A percentile compares a stretch with the other conserved stretches of the same genome.
phyloP scores from a whole-genome alignment of 441 rosid genomes.

The Adansonia rubrostipa region DNA sequence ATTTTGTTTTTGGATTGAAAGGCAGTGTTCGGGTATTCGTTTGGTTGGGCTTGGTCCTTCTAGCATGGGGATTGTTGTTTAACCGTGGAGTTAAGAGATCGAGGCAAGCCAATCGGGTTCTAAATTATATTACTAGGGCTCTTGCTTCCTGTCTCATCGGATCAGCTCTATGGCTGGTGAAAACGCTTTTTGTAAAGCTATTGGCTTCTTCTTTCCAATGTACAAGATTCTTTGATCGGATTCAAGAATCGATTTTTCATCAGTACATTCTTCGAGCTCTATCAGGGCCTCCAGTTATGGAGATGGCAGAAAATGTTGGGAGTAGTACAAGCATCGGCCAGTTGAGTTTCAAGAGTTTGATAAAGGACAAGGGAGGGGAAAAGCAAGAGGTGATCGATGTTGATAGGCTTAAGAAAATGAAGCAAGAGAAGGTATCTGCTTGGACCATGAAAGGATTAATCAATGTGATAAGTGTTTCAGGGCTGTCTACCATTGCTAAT shows the following conservation, averaged over 20 bases:
- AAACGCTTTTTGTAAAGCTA: constrained; percentile 29
- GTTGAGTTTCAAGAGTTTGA: constrained; percentile 45
- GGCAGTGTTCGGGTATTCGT: constrained; percentile 49
- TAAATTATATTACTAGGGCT: constrained; percentile 47
- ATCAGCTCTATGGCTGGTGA: constrained; percentile 35
- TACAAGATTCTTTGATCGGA: constrained; percentile 31
- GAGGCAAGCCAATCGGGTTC: constrained; percentile 35
- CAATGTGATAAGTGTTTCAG: constrained; percentile 48
- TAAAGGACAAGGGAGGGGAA: constrained; percentile 27
- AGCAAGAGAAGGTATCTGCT: constrained; percentile 58
- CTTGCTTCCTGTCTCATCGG: constrained; percentile 49
- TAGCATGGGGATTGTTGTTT: constrained; percentile 64
- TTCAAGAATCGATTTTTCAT: constrained; percentile 37
- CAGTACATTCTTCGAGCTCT: constrained; percentile 34
- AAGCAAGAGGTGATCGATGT: constrained; percentile 61
- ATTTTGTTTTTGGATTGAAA: constrained; percentile 57
- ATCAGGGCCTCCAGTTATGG: constrained; percentile 36
- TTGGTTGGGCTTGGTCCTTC: constrained; percentile 54
- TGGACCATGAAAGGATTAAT: constrained; percentile 71
- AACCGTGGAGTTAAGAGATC: constrained; percentile 48
- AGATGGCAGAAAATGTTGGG: constrained; percentile 42
- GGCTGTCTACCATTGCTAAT: constrained; percentile 49
- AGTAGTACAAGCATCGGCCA: constrained; percentile 34
- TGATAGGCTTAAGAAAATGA: constrained; percentile 58
- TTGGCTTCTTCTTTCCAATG: constrained; percentile 30